Evolutionary conservation across 1,139 yeast genomes (phyloP).

Genomic region (Suhomyces bokatorum): DNA sequence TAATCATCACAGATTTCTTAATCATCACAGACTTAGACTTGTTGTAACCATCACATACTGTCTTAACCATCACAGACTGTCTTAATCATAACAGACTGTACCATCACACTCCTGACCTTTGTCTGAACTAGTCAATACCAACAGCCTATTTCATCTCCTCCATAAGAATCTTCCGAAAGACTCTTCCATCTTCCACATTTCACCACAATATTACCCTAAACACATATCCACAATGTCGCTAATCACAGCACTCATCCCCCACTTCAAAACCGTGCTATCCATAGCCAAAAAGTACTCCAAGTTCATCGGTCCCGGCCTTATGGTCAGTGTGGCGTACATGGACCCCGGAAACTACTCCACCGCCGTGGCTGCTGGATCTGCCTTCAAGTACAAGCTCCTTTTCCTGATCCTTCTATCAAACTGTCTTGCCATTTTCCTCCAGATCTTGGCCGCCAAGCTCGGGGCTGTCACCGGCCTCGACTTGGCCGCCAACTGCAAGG

Average conservation of each 20-base stretch:
- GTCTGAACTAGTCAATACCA: no score
- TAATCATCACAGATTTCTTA: no score
- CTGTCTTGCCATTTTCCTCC: constrained; percentile 83
- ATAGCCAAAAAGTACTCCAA: constrained; percentile 51
- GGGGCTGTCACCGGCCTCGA: constrained; percentile 86
- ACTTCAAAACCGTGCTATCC: constrained; percentile 1
- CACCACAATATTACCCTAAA: no score
- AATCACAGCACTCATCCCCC: neutral
- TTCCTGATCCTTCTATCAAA: constrained; percentile 82
- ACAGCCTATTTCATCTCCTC: no score
- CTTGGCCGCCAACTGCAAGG: constrained; percentile 79
- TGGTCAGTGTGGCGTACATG: constrained; percentile 95
- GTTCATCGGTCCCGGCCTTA: constrained; percentile 89
- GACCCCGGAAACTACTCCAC: constrained; percentile 98
- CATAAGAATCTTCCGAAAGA: no score
- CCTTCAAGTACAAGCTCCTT: constrained; percentile 76
- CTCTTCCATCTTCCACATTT: no score
- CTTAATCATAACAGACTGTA: no score
- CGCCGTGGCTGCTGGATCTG: constrained; percentile 91
- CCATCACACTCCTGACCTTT: no score
- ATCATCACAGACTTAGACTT: no score
- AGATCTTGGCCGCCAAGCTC: constrained; percentile 77
- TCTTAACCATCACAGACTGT: no score
- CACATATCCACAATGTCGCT: neutral
- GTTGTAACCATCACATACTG: no score